These are phyloP conservation scores for Polytrichum formosum DNA, from an alignment of 225 moss, liverwort and hornwort genomes.

Conservation along the genomic window DNA sequence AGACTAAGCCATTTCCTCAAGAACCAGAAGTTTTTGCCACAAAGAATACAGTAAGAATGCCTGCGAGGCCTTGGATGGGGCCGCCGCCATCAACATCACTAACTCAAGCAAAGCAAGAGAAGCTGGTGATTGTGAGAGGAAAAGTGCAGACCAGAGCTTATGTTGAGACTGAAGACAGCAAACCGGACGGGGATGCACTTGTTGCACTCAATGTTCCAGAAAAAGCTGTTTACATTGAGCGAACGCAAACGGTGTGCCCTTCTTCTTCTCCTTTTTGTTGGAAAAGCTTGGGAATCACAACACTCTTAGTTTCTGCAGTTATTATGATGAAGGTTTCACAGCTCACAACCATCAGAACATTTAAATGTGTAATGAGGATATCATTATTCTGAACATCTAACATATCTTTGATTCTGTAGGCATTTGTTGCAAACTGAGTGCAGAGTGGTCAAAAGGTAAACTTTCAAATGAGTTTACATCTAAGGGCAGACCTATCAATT, in stretches of 20 bases:
- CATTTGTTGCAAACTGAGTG: too few species aligned
- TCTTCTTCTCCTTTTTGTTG: neutral
- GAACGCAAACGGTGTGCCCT: conserved; percentile 50
- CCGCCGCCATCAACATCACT: conserved; percentile 19
- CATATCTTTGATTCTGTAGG: too few species aligned
- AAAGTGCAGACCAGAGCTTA: conserved; percentile 50
- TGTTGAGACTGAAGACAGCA: conserved; percentile 44
- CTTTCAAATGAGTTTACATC: too few species aligned
- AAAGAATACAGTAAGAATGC: conserved; percentile 56
- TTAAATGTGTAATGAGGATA: too few species aligned
- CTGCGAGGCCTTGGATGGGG: conserved; percentile 56
- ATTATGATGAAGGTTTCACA: too few species aligned
- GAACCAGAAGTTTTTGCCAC: conserved; percentile 43
- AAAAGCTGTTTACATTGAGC: conserved; percentile 58
- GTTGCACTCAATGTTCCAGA: conserved; percentile 40
- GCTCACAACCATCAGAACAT: too few species aligned
- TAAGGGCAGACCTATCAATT: too few species aligned
- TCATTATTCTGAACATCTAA: too few species aligned
- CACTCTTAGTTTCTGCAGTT: too few species aligned
- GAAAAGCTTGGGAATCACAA: neutral
- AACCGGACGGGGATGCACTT: conserved; percentile 39
- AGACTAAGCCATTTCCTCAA: conserved; percentile 15
- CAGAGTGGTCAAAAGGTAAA: too few species aligned
- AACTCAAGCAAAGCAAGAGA: conserved; percentile 24
- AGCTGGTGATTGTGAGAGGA: conserved; percentile 59